Percentiles rank a stretch among this genome's conserved stretches.
phyloP scores from a whole-genome alignment of 2,329 filamentous ascomycete genomes.

The Dactylellina leptospora region DNA sequence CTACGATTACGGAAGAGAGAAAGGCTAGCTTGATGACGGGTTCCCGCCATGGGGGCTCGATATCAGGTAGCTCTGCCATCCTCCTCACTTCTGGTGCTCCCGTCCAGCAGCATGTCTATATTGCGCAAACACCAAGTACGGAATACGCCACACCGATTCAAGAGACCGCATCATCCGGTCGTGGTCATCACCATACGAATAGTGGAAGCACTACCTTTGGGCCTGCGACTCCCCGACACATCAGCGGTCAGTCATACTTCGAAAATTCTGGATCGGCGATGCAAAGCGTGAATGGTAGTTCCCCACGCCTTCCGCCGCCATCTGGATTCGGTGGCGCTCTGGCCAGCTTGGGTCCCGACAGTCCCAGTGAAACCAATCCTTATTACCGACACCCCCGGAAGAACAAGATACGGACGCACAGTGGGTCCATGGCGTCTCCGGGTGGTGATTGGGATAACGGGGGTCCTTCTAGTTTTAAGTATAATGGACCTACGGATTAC shows the following conservation, averaged over 20 bases:
- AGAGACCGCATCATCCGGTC: constrained; percentile 33
- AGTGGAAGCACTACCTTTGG: constrained; percentile 48
- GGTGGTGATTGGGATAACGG: constrained; percentile 70
- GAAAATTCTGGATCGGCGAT: constrained; percentile 70
- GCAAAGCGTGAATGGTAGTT: constrained; percentile 73
- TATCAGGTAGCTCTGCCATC: constrained; percentile 70
- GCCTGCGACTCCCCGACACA: constrained; percentile 31
- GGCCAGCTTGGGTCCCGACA: constrained; percentile 58
- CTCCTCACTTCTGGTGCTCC: constrained; percentile 68
- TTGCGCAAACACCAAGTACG: constrained; percentile 44
- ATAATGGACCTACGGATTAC: constrained; percentile 64
- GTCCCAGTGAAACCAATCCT: constrained; percentile 69
- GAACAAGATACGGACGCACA: constrained; percentile 11
- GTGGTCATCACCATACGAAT: constrained; percentile 43
- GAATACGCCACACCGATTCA: constrained; percentile 48
- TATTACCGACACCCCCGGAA: constrained; percentile 72
- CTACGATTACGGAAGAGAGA: constrained; percentile 72
- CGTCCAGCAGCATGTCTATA: constrained; percentile 60
- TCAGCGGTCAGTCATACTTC: constrained; percentile 45
- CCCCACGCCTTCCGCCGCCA: constrained; percentile 74
- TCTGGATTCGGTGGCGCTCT: constrained; percentile 64
- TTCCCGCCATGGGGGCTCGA: constrained; percentile 60
- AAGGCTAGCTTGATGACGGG: constrained; percentile 64
- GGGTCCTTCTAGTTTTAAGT: constrained; percentile 65
- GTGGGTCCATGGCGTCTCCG: constrained; percentile 12